A percentile compares a stretch with the other conserved stretches of the same genome.
Evolutionary conservation across 768 basidiomycete species (phyloP).

Genomic region (Fibroporia radiculosa): DNA sequence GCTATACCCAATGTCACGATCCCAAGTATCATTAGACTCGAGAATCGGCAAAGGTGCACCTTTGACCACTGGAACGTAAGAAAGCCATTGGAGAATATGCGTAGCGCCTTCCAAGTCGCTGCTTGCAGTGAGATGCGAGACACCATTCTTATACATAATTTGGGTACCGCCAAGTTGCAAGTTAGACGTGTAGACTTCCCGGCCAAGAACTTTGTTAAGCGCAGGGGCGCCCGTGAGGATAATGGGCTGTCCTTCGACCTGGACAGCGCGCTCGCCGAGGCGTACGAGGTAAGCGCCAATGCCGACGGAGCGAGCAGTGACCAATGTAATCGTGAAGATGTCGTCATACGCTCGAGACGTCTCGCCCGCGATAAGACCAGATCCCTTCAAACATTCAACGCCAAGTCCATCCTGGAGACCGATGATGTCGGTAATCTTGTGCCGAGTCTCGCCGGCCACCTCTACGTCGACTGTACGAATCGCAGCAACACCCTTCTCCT

Average conservation of each 20-base stretch:
- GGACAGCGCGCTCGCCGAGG: conserved; percentile 93
- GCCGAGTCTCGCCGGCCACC: conserved; percentile 77
- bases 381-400: conserved; percentile 92
- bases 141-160: conserved; percentile 99
- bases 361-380: conserved; percentile 97
- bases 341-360: conserved; percentile 98
- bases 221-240: conserved; percentile 96
- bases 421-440: conserved; percentile 95
- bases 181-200: conserved; percentile 98
- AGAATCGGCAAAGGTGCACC: conserved; percentile 76
- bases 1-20: conserved; percentile 82
- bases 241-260: conserved; percentile 99
- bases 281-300: conserved; percentile 99
- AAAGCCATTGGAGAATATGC: conserved; percentile 90
- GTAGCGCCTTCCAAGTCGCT: conserved; percentile 95
- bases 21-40: conserved; percentile 72
- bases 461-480: conserved; percentile 81
- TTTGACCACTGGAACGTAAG: conserved; percentile 83
- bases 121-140: conserved; percentile 90
- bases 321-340: conserved; percentile 98
- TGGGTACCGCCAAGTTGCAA: conserved; percentile 99
- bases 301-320: conserved; percentile 97
- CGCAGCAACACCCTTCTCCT: conserved; percentile 73
- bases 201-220: conserved; percentile 96
- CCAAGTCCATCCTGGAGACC: conserved; percentile 97